Percentiles rank a stretch among this genome's conserved stretches.
phyloP scores from a whole-genome alignment of 352 stramenopile species.

The Phytophthora pseudosyringae region DNA sequence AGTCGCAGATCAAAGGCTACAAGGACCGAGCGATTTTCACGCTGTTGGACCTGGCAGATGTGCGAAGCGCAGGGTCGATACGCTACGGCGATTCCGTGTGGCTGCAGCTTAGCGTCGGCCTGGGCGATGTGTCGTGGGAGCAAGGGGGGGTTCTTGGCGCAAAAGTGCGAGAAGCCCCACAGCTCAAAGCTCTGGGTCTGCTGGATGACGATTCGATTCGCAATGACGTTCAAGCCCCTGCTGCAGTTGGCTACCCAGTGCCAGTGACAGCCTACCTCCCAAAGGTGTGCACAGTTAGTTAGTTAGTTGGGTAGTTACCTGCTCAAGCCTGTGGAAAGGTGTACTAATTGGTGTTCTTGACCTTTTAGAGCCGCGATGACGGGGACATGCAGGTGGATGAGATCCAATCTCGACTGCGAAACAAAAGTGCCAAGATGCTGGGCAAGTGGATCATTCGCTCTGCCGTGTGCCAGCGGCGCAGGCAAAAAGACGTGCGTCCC shows the following conservation, averaged over 20 bases:
- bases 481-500: slow-evolving; percentile 56
- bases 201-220: slow-evolving; percentile 54
- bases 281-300: slow-evolving; percentile 46
- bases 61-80: slow-evolving; percentile 70
- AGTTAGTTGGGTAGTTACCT: too few species aligned
- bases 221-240: slow-evolving; percentile 51
- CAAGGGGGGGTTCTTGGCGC: slow-evolving; percentile 74
- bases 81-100: slow-evolving; percentile 80
- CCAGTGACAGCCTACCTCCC: slow-evolving; percentile 73
- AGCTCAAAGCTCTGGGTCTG: slow-evolving; percentile 69
- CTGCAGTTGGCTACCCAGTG: slow-evolving; percentile 61
- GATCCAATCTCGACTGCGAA: slow-evolving; percentile 79
- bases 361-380: slow-evolving; percentile 63
- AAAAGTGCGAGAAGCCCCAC: slow-evolving; percentile 75
- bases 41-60: slow-evolving; percentile 67
- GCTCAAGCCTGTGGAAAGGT: too few species aligned
- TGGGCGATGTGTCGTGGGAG: slow-evolving; percentile 74
- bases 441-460: slow-evolving; percentile 84
- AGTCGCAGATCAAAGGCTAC: slow-evolving; percentile 55
- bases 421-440: slow-evolving; percentile 78
- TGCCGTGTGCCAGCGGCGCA: slow-evolving; percentile 49
- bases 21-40: slow-evolving; percentile 75
- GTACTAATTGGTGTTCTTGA: background rate
- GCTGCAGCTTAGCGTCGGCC: slow-evolving; percentile 73
- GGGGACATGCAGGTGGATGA: slow-evolving; percentile 78